Evolutionary conservation across 108 stramenopile species (phyloP), one percentile per base, ranked within the genome.

Genomic region (Nannochloropsis granulata): DNA sequence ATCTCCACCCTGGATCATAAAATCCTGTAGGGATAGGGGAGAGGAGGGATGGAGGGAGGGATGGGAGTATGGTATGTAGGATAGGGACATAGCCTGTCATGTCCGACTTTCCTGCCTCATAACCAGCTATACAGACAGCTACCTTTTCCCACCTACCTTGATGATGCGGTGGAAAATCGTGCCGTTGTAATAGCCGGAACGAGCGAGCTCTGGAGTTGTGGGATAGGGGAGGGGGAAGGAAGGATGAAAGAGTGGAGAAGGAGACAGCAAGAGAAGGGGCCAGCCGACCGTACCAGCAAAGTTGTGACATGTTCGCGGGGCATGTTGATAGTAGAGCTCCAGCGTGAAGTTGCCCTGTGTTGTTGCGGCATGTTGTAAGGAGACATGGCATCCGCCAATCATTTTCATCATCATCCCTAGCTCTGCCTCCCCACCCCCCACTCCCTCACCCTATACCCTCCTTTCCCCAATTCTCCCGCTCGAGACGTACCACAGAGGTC

Each of bases 1-100:
- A 43, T 90, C 90, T 13, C 90, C 90, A n/a, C 90, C 90, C 78
- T 90, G 90, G 13, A 90, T 85, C 90, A 90, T 90, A 56, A 89
- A 89, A 45, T 89, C 83, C 43, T 14, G 78, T 8, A 34, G 14
- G 81, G 25, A 24, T 13, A 16, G 80, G 43, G 19, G 26, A 44
- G 8, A n/a, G 2, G 9, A 25, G 79, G 79, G 25, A 21, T 14
- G 24, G 24, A 80, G 25, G 23, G 24, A 10, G 79, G n/a, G 9
- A 13, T 10, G 2, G 24, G 9, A 19, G 24, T 24, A 23, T 13
- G 23, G 13, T 25, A 24, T 34, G 23, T 24, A 25, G 21, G 23
- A 13, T 8, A 83, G 2, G 42, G n/a, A 56, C 26, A 44, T 19
- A 45, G 19, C n/a, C 43, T 79, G 82, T 3, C 79, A 80, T 44